phyloP scores from a whole-genome alignment of 2,329 filamentous ascomycete genomes.

The Coniochaeta sp. region DNA sequence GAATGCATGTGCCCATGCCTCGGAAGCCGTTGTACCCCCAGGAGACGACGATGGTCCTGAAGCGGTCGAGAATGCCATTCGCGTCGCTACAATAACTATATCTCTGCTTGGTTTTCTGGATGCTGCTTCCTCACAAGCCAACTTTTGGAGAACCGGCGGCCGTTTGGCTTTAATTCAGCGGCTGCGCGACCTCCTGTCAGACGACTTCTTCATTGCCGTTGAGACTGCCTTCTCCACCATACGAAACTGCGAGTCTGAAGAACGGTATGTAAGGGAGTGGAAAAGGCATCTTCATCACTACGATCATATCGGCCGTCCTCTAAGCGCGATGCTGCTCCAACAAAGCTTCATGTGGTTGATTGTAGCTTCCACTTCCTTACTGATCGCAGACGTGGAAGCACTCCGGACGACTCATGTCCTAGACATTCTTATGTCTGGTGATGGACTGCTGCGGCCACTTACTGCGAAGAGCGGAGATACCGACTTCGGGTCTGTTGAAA shows the following conservation, averaged over 20 bases:
- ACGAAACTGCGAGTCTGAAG: constrained; percentile 65
- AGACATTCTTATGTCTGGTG: constrained; percentile 61
- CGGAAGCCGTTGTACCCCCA: constrained; percentile 47
- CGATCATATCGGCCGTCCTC: constrained; percentile 66
- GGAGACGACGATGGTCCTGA: constrained; percentile 49
- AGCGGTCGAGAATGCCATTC: constrained; percentile 58
- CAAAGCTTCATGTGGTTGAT: constrained; percentile 82
- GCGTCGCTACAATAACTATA: constrained; percentile 68
- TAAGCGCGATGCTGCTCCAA: constrained; percentile 88
- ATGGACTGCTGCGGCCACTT: constrained; percentile 36
- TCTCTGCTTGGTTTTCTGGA: constrained; percentile 88
- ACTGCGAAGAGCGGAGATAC: constrained; percentile 36
- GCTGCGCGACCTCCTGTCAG: constrained; percentile 68
- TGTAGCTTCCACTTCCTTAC: constrained; percentile 67
- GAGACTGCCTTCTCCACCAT: constrained; percentile 89
- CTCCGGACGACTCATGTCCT: constrained; percentile 60
- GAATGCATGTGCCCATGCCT: constrained; percentile 58
- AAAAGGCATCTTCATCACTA: constrained; percentile 81
- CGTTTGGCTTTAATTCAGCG: constrained; percentile 66
- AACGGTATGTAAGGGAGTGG: constrained; percentile 72
- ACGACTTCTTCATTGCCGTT: constrained; percentile 75
- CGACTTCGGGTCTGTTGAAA: constrained; percentile 50
- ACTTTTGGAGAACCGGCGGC: constrained; percentile 74
- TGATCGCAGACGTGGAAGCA: constrained; percentile 56
- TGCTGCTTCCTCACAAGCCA: constrained; percentile 67